These are phyloP conservation scores for Lecanosticta acicola DNA, from an alignment of 2,329 filamentous ascomycete genomes.

Conservation along the genomic window DNA sequence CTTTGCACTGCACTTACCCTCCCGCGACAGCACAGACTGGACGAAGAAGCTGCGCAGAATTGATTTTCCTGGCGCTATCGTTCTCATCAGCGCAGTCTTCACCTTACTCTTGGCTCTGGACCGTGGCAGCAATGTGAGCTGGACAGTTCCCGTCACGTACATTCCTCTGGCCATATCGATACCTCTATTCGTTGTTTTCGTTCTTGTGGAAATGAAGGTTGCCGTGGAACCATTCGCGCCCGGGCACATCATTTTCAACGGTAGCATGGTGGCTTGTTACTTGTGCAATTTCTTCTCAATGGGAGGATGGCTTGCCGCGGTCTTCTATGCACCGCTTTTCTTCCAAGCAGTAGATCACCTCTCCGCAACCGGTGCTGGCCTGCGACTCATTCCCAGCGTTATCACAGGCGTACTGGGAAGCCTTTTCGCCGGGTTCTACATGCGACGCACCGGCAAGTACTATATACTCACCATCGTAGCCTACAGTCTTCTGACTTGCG, in stretches of 20 bases:
- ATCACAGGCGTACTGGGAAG: constrained; percentile 58
- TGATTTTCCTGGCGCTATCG: constrained; percentile 66
- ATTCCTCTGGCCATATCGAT: constrained; percentile 52
- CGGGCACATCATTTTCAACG: constrained; percentile 64
- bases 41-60: constrained; percentile 59
- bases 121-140: constrained; percentile 65
- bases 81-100: constrained; percentile 61
- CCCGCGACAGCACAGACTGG: constrained; percentile 55
- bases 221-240: constrained; percentile 70
- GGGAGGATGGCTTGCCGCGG: constrained; percentile 52
- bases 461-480: constrained; percentile 61
- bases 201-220: constrained; percentile 62
- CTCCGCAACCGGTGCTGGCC: constrained; percentile 58
- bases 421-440: constrained; percentile 58
- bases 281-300: constrained; percentile 67
- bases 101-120: constrained; percentile 65
- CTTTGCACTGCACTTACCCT: constrained; percentile 57
- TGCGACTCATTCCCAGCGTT: constrained; percentile 63
- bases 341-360: constrained; percentile 67
- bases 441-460: constrained; percentile 65
- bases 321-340: constrained; percentile 73
- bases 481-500: constrained; percentile 51
- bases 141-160: constrained; percentile 56
- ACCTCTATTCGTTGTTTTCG: constrained; percentile 59
- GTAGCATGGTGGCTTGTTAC: constrained; percentile 61